phyloP scores from a whole-genome alignment of 345 rosid species.

The Arabidopsis arenosa region DNA sequence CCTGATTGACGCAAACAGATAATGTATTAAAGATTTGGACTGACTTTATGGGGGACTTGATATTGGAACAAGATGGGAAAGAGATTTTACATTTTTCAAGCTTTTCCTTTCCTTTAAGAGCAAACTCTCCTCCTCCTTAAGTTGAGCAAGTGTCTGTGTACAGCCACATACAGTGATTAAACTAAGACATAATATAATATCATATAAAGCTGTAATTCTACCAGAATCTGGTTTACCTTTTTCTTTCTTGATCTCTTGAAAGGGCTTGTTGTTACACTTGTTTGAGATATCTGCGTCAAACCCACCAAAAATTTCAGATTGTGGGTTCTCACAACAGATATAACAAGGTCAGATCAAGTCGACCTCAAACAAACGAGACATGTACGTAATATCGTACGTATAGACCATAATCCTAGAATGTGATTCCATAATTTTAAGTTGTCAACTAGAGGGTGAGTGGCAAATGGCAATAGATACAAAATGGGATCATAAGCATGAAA shows the following conservation, averaged over 20 bases:
- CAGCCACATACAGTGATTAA: conserved; percentile 29
- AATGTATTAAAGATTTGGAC: not conserved
- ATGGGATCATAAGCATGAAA: not conserved
- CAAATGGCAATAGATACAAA: not conserved
- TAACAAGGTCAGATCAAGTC: conserved; percentile 4
- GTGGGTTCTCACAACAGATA: not conserved
- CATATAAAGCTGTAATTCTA: not conserved
- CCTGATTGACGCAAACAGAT: conserved; percentile 49
- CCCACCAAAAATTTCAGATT: conserved; percentile 3
- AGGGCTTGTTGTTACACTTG: conserved; percentile 45
- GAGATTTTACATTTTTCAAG: conserved; percentile 54
- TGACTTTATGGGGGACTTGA: not conserved
- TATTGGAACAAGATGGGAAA: not conserved
- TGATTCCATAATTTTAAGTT: not conserved
- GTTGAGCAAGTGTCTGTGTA: conserved; percentile 74
- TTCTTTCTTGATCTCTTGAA: conserved; percentile 72
- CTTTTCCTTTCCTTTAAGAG: conserved; percentile 61
- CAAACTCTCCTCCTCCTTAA: conserved; percentile 67
- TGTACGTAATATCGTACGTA: not conserved
- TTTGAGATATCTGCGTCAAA: conserved; percentile 48
- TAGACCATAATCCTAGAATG: not conserved
- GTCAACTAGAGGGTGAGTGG: not conserved
- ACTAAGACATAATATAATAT: not conserved
- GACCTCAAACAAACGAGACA: not conserved
- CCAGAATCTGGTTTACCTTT: conserved; percentile 50